These are phyloP conservation scores for Talaromyces sp. DNA, from an alignment of 2,329 filamentous ascomycete genomes.

Conservation along the genomic window DNA sequence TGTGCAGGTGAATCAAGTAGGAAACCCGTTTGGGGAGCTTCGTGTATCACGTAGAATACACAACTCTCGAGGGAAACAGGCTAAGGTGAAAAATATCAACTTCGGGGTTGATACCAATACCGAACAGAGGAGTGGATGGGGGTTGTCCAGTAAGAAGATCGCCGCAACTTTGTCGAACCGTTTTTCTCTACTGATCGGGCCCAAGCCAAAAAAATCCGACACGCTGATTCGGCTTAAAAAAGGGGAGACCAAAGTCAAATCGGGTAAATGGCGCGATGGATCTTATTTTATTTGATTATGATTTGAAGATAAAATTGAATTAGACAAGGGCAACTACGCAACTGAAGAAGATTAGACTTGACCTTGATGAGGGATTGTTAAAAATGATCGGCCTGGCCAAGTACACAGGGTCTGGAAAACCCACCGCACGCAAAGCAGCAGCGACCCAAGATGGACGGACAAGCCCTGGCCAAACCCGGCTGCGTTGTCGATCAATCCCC, in stretches of 20 bases:
- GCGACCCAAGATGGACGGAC: background rate
- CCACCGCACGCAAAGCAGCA: constrained; percentile 10
- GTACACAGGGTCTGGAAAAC: background rate
- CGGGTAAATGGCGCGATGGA: constrained; percentile 11
- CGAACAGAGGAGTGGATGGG: background rate
- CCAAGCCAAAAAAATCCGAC: constrained; percentile 3
- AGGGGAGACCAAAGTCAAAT: constrained; percentile 9
- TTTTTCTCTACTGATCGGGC: constrained; percentile 16
- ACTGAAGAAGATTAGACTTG: background rate
- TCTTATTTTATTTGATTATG: background rate
- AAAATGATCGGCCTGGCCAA: background rate
- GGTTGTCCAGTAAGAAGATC: constrained; percentile 10
- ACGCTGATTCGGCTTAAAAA: background rate
- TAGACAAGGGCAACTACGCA: no score
- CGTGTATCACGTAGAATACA: background rate
- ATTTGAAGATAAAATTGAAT: no score
- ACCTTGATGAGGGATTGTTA: no score
- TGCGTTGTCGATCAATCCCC: constrained; percentile 20
- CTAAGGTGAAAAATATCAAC: background rate
- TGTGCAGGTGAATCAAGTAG: background rate
- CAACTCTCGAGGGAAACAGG: no score
- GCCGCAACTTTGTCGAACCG: constrained; percentile 17
- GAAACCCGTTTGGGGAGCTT: background rate
- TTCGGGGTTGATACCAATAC: constrained; percentile 6
- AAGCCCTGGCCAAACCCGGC: constrained; percentile 17